Conservation (phyloP, 306 rosid species). For the Dalbergia cultrata region DNA sequence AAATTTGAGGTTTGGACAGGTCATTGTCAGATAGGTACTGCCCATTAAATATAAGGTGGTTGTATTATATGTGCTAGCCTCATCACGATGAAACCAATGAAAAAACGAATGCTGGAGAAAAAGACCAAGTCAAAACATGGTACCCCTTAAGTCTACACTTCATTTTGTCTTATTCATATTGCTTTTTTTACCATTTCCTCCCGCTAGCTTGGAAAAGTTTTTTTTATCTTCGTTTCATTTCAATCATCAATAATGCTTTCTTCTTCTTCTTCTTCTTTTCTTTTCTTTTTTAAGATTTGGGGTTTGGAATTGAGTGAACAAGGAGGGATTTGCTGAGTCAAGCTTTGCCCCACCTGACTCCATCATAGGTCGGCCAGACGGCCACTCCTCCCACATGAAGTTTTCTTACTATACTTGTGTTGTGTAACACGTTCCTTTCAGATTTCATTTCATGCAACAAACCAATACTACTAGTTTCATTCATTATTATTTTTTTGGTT, state of each 20-base stretch:
- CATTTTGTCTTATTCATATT: neutral
- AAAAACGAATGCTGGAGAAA: neutral
- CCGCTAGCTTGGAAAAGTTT: neutral
- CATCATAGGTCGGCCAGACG: neutral
- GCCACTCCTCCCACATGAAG: neutral
- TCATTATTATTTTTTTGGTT: too few species aligned
- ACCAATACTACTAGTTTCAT: too few species aligned
- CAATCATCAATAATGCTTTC: neutral
- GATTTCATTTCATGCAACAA: too few species aligned
- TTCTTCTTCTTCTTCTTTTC: too few species aligned
- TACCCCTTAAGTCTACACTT: neutral
- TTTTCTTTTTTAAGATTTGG: neutral
- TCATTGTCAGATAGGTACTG: constrained; percentile 49
- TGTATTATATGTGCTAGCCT: neutral
- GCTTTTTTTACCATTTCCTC: neutral
- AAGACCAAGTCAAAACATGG: constrained; percentile 50
- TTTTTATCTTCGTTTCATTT: neutral
- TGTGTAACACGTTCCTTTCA: neutral
- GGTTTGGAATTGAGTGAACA: neutral
- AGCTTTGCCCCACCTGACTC: neutral
- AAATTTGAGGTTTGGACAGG: constrained; percentile 50
- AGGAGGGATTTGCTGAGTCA: neutral
- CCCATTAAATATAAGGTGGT: neutral
- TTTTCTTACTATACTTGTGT: too few species aligned
- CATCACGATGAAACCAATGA: constrained; percentile 16